Evolutionary conservation across 495 filamentous ascomycete species (phyloP).

Genomic region (Penicillium argentinense): DNA sequence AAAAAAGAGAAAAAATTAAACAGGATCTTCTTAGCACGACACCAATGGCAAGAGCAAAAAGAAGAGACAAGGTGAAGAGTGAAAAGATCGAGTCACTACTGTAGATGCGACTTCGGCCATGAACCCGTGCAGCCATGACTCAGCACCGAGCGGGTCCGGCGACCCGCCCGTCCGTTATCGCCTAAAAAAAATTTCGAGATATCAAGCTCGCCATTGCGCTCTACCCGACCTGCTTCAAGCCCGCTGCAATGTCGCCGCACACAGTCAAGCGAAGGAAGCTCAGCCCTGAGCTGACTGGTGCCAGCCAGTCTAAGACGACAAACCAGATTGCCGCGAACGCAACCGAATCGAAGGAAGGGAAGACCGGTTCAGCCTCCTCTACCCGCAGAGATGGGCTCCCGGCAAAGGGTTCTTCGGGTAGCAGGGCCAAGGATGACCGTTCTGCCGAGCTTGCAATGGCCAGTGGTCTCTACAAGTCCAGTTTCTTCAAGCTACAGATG

Average conservation of each 20-base stretch:
- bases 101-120: conserved; percentile 1
- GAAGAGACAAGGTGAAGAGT: conserved; percentile 7
- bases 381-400: conserved; percentile 11
- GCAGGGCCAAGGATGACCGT: conserved; percentile 25
- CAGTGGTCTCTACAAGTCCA: conserved; percentile 61
- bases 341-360: conserved; percentile 11
- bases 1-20: conserved; percentile 1
- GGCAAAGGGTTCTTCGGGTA: conserved; percentile 9
- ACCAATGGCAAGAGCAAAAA: background rate
- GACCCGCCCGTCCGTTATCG: conserved; percentile 12
- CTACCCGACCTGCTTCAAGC: background rate
- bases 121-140: conserved; percentile 7
- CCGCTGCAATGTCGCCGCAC: conserved; percentile 31
- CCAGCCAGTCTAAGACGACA: conserved; percentile 8
- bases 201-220: background rate
- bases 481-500: conserved; percentile 82
- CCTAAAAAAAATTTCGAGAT: conserved; percentile 27
- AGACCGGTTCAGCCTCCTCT: background rate
- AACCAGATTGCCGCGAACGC: background rate
- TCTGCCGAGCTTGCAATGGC: conserved; percentile 43
- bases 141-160: conserved; percentile 10
- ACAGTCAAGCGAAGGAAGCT: conserved; percentile 39
- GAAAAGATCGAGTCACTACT: conserved; percentile 5
- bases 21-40: background rate
- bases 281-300: conserved; percentile 31